Evolutionary conservation across 257 asterid genomes (phyloP), one percentile per base, ranked within the genome.

Genomic region (Rhazya stricta): DNA sequence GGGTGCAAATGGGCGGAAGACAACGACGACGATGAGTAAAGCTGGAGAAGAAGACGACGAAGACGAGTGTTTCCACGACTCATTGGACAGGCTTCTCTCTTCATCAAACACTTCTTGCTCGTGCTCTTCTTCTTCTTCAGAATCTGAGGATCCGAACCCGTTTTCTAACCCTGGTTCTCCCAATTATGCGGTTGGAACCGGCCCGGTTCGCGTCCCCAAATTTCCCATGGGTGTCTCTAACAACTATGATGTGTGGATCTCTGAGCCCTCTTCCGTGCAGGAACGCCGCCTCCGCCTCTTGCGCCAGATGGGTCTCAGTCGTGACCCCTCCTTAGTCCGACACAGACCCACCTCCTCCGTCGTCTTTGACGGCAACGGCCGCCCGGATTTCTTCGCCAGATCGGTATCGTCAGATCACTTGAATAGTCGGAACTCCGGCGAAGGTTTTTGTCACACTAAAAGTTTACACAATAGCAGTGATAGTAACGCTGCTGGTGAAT

Each of bases 191-290:
- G 58, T 45, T 77, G 75, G 63, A 46, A 46, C 79, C 39, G 77
- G 45, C 66, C 79, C 73, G 25, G 53, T 71, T 76, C 79, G 78
- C 15, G 79, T 84, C 10, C 93, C 91, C 37, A 81, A 77, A 43
- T 93, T 89, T 79, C 97, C 95, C 2, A 69, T 21, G 67, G 88
- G 85, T 0, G 90, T 87, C 58, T 83, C 85, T 19, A 79, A 72
- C 11, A 89, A 86, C 86, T 94, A 91, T 80, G 97, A 91, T 81
- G 85, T 94, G 43, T 94, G 98, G 98, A 86, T 85, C 87, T 91
- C 97, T 71, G 88, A 81, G 72, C 98, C 98, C 15, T 84, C 89
- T 60, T 92, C 98, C 34, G 91, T 94, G 78, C 90, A 90, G 73
- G 92, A 91, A 85, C 97, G 98, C 60, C 97, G 98, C 37, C 57